Evolutionary conservation across 108 stramenopile species (phyloP), one percentile per base, ranked within the genome.

Genomic region (Ochromonas danica): DNA sequence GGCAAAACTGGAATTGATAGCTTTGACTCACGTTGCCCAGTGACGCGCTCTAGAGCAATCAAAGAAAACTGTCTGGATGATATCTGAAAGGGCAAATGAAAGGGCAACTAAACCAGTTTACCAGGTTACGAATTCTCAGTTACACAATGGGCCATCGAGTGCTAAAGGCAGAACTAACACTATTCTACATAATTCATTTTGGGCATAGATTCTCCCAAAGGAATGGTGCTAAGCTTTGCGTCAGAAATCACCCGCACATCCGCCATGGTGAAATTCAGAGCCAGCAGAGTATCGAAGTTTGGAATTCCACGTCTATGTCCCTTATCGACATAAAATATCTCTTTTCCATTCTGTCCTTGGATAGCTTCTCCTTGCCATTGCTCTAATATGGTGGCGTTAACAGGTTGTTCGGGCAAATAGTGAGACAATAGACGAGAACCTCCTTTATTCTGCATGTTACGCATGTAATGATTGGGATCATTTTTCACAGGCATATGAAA

Each of bases 401-500:
- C 63, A 28, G 27, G 33, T 67, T 6, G 17, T 25, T 67, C 63
- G 10, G 63, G 63, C 6, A 67, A 33, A 67, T 67, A 67, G 3
- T 67, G 14, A 35, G 27, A 35, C 31, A 67, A 67, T 36, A 67
- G 25, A 35, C 3, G 6, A 14, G 27, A 14, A 57, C 22, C 17
- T 10, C 51, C 22, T 22, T 57, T 57, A 22, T 57, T 22, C 10
- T 67, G 17, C 63, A 67, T 67, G 25, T 35, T 36, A 22, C 22
- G 51, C 63, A 67, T 67, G 63, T 67, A 67, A 67, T 67, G 63
- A 67, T 22, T 6, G 3, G 63, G 63, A 67, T 67, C 63, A 67
- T 67, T 67, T 36, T 36, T 28, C 3, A 67, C 63, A 36, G 63
- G 63, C 10, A 36, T 33, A 36, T 67, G 31, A 36, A 67, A 3